Conservation (phyloP, 495 filamentous ascomycete species). For the Annulohypoxylon nitens region DNA sequence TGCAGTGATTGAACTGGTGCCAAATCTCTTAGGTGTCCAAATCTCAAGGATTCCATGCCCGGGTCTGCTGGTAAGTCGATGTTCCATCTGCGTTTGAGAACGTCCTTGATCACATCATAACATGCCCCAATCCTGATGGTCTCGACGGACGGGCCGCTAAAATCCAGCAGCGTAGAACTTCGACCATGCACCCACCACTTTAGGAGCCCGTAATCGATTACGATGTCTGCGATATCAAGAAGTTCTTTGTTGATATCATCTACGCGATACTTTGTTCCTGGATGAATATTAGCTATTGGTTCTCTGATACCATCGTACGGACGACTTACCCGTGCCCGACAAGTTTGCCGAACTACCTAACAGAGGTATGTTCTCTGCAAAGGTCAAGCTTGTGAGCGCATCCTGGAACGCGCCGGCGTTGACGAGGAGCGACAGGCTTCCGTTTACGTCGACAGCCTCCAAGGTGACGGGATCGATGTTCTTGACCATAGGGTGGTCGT, state of each 20-base stretch:
- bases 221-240: slow-evolving; percentile 44
- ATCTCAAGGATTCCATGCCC: slow-evolving; percentile 30
- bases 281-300: not conserved
- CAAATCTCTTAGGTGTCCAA: slow-evolving; percentile 28
- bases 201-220: slow-evolving; percentile 52
- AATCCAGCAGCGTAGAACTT: slow-evolving; percentile 55
- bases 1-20: slow-evolving; percentile 9
- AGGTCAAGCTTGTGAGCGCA: slow-evolving; percentile 10
- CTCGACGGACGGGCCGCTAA: slow-evolving; percentile 39
- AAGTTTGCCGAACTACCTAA: slow-evolving; percentile 2
- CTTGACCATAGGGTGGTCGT: slow-evolving; percentile 5
- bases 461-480: slow-evolving; percentile 14
- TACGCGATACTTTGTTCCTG: slow-evolving; percentile 47
- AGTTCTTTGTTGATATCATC: slow-evolving; percentile 54
- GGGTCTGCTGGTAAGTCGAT: slow-evolving; percentile 49
- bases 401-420: slow-evolving; percentile 10
- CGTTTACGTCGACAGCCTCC: slow-evolving; percentile 8
- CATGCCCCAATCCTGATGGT: slow-evolving; percentile 54
- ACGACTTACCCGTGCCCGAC: slow-evolving; percentile 9
- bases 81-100: slow-evolving; percentile 42
- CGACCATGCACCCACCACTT: slow-evolving; percentile 46
- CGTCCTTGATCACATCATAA: slow-evolving; percentile 52
- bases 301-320: not conserved
- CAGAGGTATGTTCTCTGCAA: slow-evolving; percentile 6
- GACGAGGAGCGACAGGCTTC: slow-evolving; percentile 4